Percentiles rank a stretch among this genome's conserved stretches.
Conservation (phyloP, 2,329 filamentous ascomycete species). For the Sporothrix sp. region DNA sequence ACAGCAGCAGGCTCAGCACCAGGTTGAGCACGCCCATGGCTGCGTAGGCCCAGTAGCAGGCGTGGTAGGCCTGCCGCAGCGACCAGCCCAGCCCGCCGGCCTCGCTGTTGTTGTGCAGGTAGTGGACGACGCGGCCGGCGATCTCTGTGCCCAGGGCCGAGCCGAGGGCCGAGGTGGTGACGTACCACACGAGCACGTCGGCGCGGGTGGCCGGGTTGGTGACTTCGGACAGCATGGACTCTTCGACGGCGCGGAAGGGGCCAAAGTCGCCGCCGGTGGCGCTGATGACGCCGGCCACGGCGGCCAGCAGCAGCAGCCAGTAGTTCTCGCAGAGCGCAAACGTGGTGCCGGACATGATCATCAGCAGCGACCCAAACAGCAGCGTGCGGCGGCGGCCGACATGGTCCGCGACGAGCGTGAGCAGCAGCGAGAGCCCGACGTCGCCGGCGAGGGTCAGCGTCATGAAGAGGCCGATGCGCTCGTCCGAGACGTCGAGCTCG, state of each 20-base stretch:
- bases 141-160: constrained; percentile 44
- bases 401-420: constrained; percentile 50
- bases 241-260: constrained; percentile 57
- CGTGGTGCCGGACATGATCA: constrained; percentile 44
- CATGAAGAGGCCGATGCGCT: constrained; percentile 56
- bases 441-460: constrained; percentile 52
- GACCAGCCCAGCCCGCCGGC: constrained; percentile 36
- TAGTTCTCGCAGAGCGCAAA: constrained; percentile 48
- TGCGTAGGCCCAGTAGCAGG: constrained; percentile 48
- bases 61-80: constrained; percentile 43
- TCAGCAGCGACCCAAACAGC: constrained; percentile 42
- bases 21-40: constrained; percentile 45
- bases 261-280: constrained; percentile 57
- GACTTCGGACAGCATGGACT: constrained; percentile 53
- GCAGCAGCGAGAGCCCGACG: constrained; percentile 45
- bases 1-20: constrained; percentile 36
- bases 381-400: constrained; percentile 47
- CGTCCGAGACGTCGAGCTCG: constrained; percentile 44
- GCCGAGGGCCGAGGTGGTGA: constrained; percentile 46
- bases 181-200: constrained; percentile 60
- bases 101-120: constrained; percentile 27
- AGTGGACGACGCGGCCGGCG: constrained; percentile 42
- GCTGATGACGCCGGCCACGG: constrained; percentile 52
- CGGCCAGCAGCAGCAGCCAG: constrained; percentile 48
- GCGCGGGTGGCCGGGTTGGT: constrained; percentile 43